Conservation (phyloP, 108 stramenopile genomes). For the Skeletonema menzelii region DNA sequence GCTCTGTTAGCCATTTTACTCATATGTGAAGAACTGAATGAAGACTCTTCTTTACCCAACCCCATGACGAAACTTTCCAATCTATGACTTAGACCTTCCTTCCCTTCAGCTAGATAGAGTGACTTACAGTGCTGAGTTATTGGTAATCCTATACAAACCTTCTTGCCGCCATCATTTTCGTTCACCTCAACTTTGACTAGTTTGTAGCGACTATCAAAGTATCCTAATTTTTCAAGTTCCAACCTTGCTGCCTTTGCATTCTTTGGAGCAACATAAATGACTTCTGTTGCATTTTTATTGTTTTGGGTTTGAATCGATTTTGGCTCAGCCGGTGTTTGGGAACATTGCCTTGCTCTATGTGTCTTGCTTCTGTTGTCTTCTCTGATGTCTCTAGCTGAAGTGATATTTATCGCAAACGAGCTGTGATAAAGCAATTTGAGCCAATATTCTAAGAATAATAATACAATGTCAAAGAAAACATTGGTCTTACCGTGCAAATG, state of each 20-base stretch:
- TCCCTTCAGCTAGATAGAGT: not conserved
- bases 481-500: conserved; percentile 57
- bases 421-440: not conserved
- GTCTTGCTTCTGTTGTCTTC: not conserved
- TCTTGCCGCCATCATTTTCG: not conserved
- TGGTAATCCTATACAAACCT: not conserved
- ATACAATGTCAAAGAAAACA: too few relatives aligned
- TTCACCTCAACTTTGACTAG: conserved; percentile 50
- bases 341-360: not conserved
- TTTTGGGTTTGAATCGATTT: not conserved
- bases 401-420: not conserved
- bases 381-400: not conserved
- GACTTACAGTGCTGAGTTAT: not conserved
- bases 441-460: not conserved
- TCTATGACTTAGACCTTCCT: not conserved
- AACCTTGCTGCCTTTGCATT: conserved; percentile 66
- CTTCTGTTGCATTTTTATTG: conserved; percentile 38
- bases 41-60: not conserved
- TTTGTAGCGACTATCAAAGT: conserved; percentile 67
- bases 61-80: not conserved
- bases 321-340: not conserved
- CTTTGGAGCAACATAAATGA: conserved; percentile 56
- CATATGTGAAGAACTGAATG: conserved; percentile 1
- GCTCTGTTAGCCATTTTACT: conserved; percentile 1
- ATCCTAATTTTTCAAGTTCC: conserved; percentile 44